Evolutionary conservation across 2,329 filamentous ascomycete species (phyloP).

Genomic region (Ophiostoma ips): DNA sequence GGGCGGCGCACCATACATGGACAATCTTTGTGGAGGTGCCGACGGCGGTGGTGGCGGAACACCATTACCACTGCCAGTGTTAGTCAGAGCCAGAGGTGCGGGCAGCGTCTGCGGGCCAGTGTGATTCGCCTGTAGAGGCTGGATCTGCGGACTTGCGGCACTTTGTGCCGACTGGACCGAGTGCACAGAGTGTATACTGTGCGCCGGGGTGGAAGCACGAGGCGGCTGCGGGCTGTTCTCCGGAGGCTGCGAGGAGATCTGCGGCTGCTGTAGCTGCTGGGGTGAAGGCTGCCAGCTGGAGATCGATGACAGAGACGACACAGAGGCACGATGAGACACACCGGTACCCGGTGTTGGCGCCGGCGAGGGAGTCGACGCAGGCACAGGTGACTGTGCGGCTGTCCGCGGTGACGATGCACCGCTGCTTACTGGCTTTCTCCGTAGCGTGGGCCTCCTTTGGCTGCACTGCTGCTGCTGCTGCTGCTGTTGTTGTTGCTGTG

Average conservation of each 20-base stretch:
- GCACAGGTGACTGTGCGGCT: neutral
- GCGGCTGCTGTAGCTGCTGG: neutral
- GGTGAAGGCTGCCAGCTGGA: neutral
- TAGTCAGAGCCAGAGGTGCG: slow-evolving; percentile 4
- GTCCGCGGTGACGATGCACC: neutral
- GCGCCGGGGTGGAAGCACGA: slow-evolving; percentile 2
- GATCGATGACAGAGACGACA: slow-evolving; percentile 6
- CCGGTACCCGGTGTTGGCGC: neutral
- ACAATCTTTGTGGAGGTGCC: slow-evolving; percentile 2
- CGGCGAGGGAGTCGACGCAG: neutral
- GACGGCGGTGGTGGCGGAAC: neutral
- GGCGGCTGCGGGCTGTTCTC: neutral
- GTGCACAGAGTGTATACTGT: slow-evolving; percentile 6
- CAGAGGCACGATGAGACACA: slow-evolving; percentile 4
- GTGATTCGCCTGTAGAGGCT: neutral
- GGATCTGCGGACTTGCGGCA: neutral
- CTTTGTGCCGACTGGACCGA: neutral
- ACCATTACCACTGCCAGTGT: neutral
- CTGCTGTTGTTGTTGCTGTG: slow-evolving; percentile 2
- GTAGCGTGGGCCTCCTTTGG: slow-evolving; percentile 7
- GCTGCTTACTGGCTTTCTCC: neutral
- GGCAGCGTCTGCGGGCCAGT: neutral
- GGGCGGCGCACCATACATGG: slow-evolving; percentile 1
- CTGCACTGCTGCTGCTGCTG: neutral
- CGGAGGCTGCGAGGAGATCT: neutral